Percentiles rank a stretch among this genome's conserved stretches.
phyloP scores from a whole-genome alignment of 768 basidiomycete genomes.

The Hypsizygus marmoreus region DNA sequence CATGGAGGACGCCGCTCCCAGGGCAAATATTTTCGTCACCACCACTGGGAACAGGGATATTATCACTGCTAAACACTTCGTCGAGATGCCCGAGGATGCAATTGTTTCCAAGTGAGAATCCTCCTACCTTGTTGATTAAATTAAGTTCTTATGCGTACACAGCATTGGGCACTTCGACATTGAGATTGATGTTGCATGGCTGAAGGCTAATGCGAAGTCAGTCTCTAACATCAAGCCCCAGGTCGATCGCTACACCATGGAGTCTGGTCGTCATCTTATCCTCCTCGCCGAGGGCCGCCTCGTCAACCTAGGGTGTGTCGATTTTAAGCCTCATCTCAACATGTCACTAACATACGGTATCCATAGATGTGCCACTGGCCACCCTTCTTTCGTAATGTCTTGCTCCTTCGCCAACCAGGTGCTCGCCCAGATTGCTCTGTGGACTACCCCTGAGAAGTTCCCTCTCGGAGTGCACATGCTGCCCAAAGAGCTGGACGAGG shows the following conservation, averaged over 20 bases:
- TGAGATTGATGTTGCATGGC: conserved; percentile 97
- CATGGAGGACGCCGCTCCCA: conserved; percentile 95
- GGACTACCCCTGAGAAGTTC: conserved; percentile 91
- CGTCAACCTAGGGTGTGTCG: conserved; percentile 89
- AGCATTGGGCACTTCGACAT: conserved; percentile 88
- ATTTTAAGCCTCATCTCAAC: conserved; percentile 6
- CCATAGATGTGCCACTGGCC: conserved; percentile 89
- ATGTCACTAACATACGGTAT: conserved; percentile 7
- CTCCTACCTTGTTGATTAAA: neutral
- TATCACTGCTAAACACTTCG: conserved; percentile 90
- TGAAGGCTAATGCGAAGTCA: conserved; percentile 88
- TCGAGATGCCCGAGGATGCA: conserved; percentile 95
- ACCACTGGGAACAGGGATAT: conserved; percentile 99
- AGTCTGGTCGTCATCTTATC: conserved; percentile 91
- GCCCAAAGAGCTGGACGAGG: conserved; percentile 98
- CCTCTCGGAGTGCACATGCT: conserved; percentile 97
- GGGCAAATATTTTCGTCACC: conserved; percentile 92
- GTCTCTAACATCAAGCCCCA: conserved; percentile 96
- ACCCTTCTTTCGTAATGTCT: conserved; percentile 99
- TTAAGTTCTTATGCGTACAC: conserved; percentile 6
- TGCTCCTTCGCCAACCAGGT: conserved; percentile 99
- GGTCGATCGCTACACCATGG: conserved; percentile 96
- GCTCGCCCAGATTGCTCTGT: conserved; percentile 96
- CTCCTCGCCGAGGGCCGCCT: conserved; percentile 98
- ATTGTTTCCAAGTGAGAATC: conserved; percentile 91